Evolutionary conservation across 1,284 basidiomycete species (phyloP).

Genomic region (Papiliotrema terrestris): DNA sequence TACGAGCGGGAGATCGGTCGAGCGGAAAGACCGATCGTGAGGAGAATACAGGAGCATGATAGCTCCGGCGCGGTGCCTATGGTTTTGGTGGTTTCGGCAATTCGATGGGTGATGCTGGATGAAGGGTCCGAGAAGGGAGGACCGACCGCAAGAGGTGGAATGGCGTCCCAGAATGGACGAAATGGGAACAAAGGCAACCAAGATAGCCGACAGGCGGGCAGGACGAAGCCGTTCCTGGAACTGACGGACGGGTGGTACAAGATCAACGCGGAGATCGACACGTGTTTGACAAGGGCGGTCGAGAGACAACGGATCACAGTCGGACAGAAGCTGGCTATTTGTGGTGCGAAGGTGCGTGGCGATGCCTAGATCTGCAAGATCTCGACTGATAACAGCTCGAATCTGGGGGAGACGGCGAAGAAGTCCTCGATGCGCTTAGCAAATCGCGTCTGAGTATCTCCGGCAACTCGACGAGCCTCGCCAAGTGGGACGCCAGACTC

Average conservation of each 20-base stretch:
- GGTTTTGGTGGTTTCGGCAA: slow-evolving; percentile 76
- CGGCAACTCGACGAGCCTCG: slow-evolving; percentile 81
- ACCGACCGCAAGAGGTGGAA: too few species aligned
- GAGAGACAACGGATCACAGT: slow-evolving; percentile 62
- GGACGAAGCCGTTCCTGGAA: slow-evolving; percentile 57
- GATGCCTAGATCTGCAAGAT: neutral
- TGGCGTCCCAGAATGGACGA: slow-evolving; percentile 39
- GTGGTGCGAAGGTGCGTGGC: slow-evolving; percentile 67
- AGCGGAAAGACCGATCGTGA: slow-evolving; percentile 71
- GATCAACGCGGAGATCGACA: slow-evolving; percentile 71
- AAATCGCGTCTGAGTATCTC: slow-evolving; percentile 62
- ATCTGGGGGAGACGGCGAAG: slow-evolving; percentile 69
- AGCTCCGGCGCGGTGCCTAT: slow-evolving; percentile 61
- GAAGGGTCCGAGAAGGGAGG: too few species aligned
- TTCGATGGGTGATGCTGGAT: slow-evolving; percentile 55
- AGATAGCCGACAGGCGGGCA: slow-evolving; percentile 27
- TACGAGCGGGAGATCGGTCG: slow-evolving; percentile 85
- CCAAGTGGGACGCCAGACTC: slow-evolving; percentile 80
- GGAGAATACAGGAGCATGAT: slow-evolving; percentile 62
- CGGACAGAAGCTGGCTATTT: slow-evolving; percentile 78
- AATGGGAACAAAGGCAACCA: neutral
- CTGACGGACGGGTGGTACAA: slow-evolving; percentile 96
- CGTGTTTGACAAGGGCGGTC: slow-evolving; percentile 67
- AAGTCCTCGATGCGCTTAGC: slow-evolving; percentile 76
- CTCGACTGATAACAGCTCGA: slow-evolving; percentile 56